Evolutionary conservation across 129 eudicot species (phyloP).

Genomic region (Arctium minus): DNA sequence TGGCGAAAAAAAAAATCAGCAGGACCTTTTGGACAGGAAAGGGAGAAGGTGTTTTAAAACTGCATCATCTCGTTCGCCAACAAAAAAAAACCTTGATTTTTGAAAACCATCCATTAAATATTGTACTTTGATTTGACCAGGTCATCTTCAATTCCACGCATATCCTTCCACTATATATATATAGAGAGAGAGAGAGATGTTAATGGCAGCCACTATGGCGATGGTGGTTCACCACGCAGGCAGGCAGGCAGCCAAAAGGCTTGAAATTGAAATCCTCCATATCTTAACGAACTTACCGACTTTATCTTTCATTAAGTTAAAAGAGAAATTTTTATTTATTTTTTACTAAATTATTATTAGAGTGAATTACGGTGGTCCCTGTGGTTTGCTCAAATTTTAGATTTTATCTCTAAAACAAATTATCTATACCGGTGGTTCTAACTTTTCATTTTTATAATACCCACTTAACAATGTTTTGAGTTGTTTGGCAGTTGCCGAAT

Average conservation of each 20-base stretch:
- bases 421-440: too few species aligned
- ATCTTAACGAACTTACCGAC: constrained; percentile 7
- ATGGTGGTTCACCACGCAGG: not conserved
- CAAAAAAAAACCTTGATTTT: constrained; percentile 3
- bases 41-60: constrained; percentile 18
- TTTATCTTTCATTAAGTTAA: not conserved
- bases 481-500: too few species aligned
- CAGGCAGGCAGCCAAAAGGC: not conserved
- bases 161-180: not conserved
- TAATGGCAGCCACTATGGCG: not conserved
- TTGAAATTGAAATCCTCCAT: not conserved
- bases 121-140: constrained; percentile 2
- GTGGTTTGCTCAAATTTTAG: too few species aligned
- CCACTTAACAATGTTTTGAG: too few species aligned
- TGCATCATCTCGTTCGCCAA: constrained; percentile 9
- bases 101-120: constrained; percentile 27
- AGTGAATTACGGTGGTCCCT: too few species aligned
- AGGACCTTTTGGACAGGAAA: constrained; percentile 33
- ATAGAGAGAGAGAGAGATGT: not conserved
- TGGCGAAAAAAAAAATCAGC: constrained; percentile 17
- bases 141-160: not conserved
- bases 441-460: too few species aligned
- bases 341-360: too few species aligned
- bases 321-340: too few species aligned
- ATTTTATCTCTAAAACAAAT: too few species aligned